Evolutionary conservation across 2,329 filamentous ascomycete species (phyloP).

Genomic region (Phialophora expanda): DNA sequence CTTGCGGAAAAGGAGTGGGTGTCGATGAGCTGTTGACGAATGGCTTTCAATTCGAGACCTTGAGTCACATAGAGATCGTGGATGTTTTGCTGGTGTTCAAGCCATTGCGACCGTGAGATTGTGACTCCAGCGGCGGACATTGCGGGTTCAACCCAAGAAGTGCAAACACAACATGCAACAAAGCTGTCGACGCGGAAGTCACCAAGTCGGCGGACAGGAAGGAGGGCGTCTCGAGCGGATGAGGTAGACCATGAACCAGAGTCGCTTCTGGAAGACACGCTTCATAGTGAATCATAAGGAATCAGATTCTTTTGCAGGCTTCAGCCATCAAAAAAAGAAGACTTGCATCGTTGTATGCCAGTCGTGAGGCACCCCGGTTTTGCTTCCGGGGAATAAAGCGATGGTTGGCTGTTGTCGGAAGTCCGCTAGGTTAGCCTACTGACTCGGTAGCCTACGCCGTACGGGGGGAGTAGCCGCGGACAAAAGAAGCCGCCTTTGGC

Average conservation of each 20-base stretch:
- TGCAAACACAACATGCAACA: neutral
- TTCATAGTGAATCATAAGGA: neutral
- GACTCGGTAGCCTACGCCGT: no score
- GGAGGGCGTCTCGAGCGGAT: neutral
- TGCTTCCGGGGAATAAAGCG: neutral
- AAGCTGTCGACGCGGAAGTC: neutral
- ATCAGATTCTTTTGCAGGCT: neutral
- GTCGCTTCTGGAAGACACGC: neutral
- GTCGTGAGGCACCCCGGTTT: neutral
- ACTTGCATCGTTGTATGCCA: neutral
- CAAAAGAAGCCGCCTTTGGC: no score
- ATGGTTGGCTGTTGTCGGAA: neutral
- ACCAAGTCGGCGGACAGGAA: neutral
- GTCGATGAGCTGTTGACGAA: constrained; percentile 13
- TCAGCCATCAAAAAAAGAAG: neutral
- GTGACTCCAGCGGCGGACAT: neutral
- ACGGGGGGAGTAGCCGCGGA: no score
- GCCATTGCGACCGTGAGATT: neutral
- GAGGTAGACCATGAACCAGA: neutral
- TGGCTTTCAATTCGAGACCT: neutral
- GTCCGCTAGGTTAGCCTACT: neutral
- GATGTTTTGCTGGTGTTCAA: constrained; percentile 4
- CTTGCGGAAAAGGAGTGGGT: constrained; percentile 9
- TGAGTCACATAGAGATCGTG: constrained; percentile 8
- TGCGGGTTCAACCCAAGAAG: neutral